Evolutionary conservation across 2,329 filamentous ascomycete species (phyloP), one percentile per base, ranked within the genome.

Genomic region (Exophiala alcalophila): DNA sequence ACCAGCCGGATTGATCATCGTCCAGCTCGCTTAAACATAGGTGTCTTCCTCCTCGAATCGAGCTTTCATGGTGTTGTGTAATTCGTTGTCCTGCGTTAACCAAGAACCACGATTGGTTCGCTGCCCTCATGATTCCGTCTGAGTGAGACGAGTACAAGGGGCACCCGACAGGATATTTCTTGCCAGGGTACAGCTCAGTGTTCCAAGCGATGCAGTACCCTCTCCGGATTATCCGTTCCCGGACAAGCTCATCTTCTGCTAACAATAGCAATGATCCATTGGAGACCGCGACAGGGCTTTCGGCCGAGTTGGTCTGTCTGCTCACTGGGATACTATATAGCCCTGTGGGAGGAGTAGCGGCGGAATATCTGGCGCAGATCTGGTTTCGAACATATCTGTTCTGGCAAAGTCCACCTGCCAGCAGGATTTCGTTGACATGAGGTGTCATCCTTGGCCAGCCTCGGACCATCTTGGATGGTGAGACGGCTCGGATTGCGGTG

Each of bases 371-470:
- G n/a, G 16, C 6, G 5, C 15, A 21, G 15, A 38, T 44, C 20
- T 44, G 25, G 1, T 33, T 9, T 19, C 25, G 25, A 2, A 44
- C 9, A 18, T 38, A 38, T n/a, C 6, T 11, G 18, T 29, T 38
- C 15, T 25, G 25, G 16, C 40, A 32, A 9, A 26, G 26, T 4
- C 40, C 40, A n/a, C 40, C 40, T 5, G 30, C 40, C 10, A 38
- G 23, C 10, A 38, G 24, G 16, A 38, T 12, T 20, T 38, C 35
- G 15, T 24, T 19, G 5, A 8, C 7, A 5, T 15, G 24, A 9
- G 10, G 23, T 38, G 18, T 4, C n/a, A 19, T 23, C 10, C 35
- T 14, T 4, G 7, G 3, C n/a, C 3, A 16, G 20, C 10, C n/a
- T 2, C 16, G 25, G 8, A 26, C 15, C 30, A 19, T 11, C 30